Conservation (phyloP, 345 rosid genomes). For the Camelina sativa region DNA sequence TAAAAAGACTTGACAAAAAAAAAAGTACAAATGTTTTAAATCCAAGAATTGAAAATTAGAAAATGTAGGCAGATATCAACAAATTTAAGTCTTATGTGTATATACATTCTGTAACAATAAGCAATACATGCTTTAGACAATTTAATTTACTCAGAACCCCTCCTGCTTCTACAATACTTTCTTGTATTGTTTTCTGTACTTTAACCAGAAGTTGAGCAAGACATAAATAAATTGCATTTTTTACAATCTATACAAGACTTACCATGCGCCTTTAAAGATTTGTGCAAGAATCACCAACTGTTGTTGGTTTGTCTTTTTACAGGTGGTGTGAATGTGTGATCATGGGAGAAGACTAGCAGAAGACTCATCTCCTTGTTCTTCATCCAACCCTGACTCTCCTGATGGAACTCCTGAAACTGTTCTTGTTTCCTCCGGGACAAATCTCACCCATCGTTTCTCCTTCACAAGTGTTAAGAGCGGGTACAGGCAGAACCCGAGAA, state of each 20-base stretch:
- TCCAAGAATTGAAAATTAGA: not conserved
- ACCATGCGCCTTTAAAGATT: not conserved
- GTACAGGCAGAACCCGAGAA: constrained; percentile 64
- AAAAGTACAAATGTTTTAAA: not conserved
- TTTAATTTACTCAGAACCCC: constrained; percentile 5
- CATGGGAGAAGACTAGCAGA: constrained; percentile 55
- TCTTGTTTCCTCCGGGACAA: constrained; percentile 42
- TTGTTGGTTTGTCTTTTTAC: constrained; percentile 14
- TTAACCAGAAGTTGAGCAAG: constrained; percentile 24
- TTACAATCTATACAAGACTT: constrained; percentile 34
- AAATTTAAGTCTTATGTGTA: not conserved
- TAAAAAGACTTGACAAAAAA: not conserved
- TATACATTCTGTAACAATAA: constrained; percentile 13
- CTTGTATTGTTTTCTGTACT: constrained; percentile 13
- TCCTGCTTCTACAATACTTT: constrained; percentile 18
- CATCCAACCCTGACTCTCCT: constrained; percentile 36
- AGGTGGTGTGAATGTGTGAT: not conserved
- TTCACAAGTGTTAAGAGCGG: constrained; percentile 58
- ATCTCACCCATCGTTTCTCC: constrained; percentile 57
- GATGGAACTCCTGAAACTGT: constrained; percentile 19
- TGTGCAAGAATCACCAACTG: constrained; percentile 16
- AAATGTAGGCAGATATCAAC: constrained; percentile 11
- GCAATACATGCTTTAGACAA: constrained; percentile 14
- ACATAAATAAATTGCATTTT: constrained; percentile 7
- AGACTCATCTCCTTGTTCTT: constrained; percentile 60